Evolutionary conservation across 73 alveolate genomes (phyloP).

Genomic region (Durusdinium trenchii): DNA sequence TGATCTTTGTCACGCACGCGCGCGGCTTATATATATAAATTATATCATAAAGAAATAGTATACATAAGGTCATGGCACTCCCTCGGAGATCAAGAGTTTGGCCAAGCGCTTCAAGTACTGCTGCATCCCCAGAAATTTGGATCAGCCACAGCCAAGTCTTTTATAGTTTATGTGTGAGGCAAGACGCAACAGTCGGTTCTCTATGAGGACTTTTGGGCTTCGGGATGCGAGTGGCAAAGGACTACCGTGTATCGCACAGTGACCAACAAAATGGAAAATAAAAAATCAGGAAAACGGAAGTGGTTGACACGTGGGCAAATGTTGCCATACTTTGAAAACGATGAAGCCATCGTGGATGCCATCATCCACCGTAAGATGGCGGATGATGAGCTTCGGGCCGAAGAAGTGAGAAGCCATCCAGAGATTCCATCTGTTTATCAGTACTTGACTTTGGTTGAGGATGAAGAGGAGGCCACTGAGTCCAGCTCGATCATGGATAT

Average conservation of each 20-base stretch:
- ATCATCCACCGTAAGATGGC: not conserved
- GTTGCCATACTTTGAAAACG: not conserved
- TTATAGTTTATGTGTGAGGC: not conserved
- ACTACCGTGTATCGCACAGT: not conserved
- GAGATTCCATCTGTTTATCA: not conserved
- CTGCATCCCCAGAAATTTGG: not conserved
- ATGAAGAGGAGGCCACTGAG: not conserved
- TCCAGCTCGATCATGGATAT: not conserved
- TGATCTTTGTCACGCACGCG: not conserved
- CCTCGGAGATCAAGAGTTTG: not conserved
- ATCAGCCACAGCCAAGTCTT: not conserved
- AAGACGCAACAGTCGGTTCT: not conserved
- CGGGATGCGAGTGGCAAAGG: not conserved
- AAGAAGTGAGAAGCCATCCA: not conserved
- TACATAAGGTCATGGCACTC: not conserved
- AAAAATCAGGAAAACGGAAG: not conserved
- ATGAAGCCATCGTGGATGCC: not conserved
- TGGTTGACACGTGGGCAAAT: not conserved
- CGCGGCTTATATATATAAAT: not conserved
- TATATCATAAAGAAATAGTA: not conserved
- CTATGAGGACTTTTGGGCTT: not conserved
- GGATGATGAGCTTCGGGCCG: not conserved
- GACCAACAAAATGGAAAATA: not conserved
- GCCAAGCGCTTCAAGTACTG: not conserved
- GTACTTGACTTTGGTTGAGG: not conserved